Base-by-base conservation (phyloP, 1,284 basidiomycete genomes). In the Papiliotrema nemorosa region DNA sequence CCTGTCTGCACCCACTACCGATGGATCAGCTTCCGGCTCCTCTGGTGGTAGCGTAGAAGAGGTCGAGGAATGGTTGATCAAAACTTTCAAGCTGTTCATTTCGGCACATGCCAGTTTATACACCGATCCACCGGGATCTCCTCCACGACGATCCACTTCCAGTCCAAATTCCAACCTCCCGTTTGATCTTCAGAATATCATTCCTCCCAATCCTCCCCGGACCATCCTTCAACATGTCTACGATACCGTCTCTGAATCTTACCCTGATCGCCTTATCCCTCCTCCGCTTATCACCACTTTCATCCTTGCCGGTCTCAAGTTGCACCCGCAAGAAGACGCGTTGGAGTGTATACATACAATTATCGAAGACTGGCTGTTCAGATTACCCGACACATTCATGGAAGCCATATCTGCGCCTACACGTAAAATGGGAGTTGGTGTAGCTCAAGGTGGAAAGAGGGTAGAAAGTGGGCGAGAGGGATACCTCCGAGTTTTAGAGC, bases 401-500 rank as follows among this genome's bases (percentile, higher is more conserved):
- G 40, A 52, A 49, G 43, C 27, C 22, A 18, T 18, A 26, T 21
- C 18, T 35, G 21, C 12, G 27, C n/a, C n/a, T n/a, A n/a, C n/a
- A n/a, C n/a, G n/a, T n/a, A n/a, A n/a, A n/a, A n/a, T n/a, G n/a
- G n/a, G n/a, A n/a, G n/a, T n/a, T n/a, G n/a, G n/a, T n/a, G n/a
- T n/a, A n/a, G 52, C 59, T 1, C 42, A 50, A 24, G 45, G 52
- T 9, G 59, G 55, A 54, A 65, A 63, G 33, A 47, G 38, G 33
- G 38, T 64, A 18, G 70, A 72, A 44, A 44, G 52, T n/a, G 63
- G 62, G 3, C 54, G 67, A 41, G 69, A 73, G 49, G 68, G 66
- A 10, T 71, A 73, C 56, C 38, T 68, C n/a, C 69, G 67, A 44
- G 67, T 73, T 16, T 53, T 69, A 4, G 69, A 73, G 58, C 53